Evolutionary conservation across 257 asterid species (phyloP), one percentile per base, ranked within the genome.

Genomic region (Craterostigma plantagineum): DNA sequence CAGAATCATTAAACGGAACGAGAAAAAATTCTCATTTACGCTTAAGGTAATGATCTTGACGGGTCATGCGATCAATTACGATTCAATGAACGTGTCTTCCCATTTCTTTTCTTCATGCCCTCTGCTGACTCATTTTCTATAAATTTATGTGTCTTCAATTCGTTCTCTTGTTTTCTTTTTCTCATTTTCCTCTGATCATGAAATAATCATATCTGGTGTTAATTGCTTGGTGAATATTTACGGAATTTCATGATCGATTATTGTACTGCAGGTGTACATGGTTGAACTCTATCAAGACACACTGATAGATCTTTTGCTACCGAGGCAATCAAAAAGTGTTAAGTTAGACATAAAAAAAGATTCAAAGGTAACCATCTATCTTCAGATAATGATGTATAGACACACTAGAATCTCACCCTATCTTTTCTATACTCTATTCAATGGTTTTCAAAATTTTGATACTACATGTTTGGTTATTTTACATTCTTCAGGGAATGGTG

Each of bases 271-370:
- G 99, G 95, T 70, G 6, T 90, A 90, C 56, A 79, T 90, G 92
- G 92, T 90, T 62, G 96, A 90, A 51, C 56, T 90, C 58, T 83
- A 90, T 66, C 96, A 90, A 63, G 96, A 90, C 51, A 72, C 82
- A 7, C 61, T 90, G 30, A 62, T 90, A 16, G 99, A 90, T 54
- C 92, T 90, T 34, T 58, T 90, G 39, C 65, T 75, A 39, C 92
- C 94, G 11, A 90, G 77, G 72, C 45, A 70, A 33, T 74, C 70
- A 18, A 77, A 70, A 62, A 91, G 71, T 38, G 46, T 41, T 70
- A 79, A 72, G 60, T 60, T 90, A 65, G 99, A 90, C 50, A 83
- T 90, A 5, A 90, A 90, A 61, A 90, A 84, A 53, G 99, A 90
- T 50, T 59, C 94, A 8, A 90, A 79, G 99, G 99, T 83, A 52